Evolutionary conservation across 2,329 filamentous ascomycete genomes (phyloP), one percentile per base, ranked within the genome.

Genomic region (Trichothecium sympodiale): DNA sequence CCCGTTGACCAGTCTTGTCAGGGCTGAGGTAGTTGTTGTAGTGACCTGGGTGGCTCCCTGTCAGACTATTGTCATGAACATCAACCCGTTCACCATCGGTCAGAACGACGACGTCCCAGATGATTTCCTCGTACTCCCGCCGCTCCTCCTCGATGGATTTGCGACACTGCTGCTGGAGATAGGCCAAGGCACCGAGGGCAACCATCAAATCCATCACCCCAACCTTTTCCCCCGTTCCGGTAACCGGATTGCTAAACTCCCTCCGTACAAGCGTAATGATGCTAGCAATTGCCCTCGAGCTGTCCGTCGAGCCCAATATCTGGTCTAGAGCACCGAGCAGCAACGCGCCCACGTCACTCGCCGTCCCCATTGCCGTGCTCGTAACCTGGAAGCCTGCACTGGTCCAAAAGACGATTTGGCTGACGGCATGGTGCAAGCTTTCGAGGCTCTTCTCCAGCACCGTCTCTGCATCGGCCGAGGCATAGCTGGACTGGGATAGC

Each of bases 301-400:
- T 79, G 50, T 82, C 77, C n/a, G 77, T 81, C 3, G 74, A 77
- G 12, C 77, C 77, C 18, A 81, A 71, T 28, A 80, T 69, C 42
- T 76, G 71, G 47, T 82, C 77, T 16, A 82, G 57, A 1, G 71
- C 69, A 3, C 67, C 67, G 8, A 81, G 57, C 1, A 77, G 55
- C 23, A 77, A 56, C 40, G 77, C 72, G 0, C 74, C 74, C 5
- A 73, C 52, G 34, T 76, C 67, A 7, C 71, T 74, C 5, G 64
- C 65, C 12, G 67, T 62, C 14, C 66, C 67, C 13, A 77, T 53
- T 4, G 72, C 67, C 2, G 71, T 67, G 8, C 65, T 64, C 2
- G 73, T 75, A 8, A 78, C 47, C 31, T 75, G 62, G 44, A 80
- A 79, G 32, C 74, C 65, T 3, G 75, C 67, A 2, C 70, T 69